Base-by-base conservation (phyloP, 2,329 filamentous ascomycete genomes). In the Colletotrichum sp. region DNA sequence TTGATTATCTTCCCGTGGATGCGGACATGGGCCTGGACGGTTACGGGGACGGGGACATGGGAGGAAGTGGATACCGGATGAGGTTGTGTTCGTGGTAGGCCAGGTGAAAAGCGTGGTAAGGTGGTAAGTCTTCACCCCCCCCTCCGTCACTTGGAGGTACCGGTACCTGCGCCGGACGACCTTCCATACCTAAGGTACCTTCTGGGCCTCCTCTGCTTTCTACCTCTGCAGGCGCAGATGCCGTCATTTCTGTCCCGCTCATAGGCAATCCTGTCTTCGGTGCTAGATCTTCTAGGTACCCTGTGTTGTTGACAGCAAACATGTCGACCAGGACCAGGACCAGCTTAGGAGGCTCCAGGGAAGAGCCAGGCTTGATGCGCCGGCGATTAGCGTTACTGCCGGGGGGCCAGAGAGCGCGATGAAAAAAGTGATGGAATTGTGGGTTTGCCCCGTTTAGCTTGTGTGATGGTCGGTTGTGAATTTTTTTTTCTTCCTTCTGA, bases 11-110 rank as follows among this genome's bases (percentile, higher is more conserved):
- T 63, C 28, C 57, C 57, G 67, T 69, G 34, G 67, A 60, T 69
- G 34, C 55, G 69, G 70, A 67, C 69, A 64, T 60, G 63, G 72
- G 48, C 59, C 30, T 36, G 59, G 60, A 64, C 71, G 39, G 39
- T n/a, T n/a, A 48, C 39, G 32, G 71, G 59, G 43, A 30, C 59
- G 66, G 66, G 65, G 52, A 28, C 66, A 26, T 30, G 36, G 65
- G 43, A 59, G 57, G 52, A 64, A 48, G 74, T 76, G 74, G 74
- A 74, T 76, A 64, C 74, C 57, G 28, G 59, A 74, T 36, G 59
- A 74, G 59, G 71, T 73, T 69, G 43, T 59, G 48, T 28, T 69
- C 24, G 59, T 59, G 24, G 30, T 75, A 73, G 69, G 48, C 30
- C n/a, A 57, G 55, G 36, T n/a, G 21, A n/a, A 21, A 34, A 60